Percentiles rank a stretch among this genome's conserved stretches.
These are phyloP conservation scores for Quercus suber DNA, from an alignment of 306 rosid genomes.

Conservation along the genomic window DNA sequence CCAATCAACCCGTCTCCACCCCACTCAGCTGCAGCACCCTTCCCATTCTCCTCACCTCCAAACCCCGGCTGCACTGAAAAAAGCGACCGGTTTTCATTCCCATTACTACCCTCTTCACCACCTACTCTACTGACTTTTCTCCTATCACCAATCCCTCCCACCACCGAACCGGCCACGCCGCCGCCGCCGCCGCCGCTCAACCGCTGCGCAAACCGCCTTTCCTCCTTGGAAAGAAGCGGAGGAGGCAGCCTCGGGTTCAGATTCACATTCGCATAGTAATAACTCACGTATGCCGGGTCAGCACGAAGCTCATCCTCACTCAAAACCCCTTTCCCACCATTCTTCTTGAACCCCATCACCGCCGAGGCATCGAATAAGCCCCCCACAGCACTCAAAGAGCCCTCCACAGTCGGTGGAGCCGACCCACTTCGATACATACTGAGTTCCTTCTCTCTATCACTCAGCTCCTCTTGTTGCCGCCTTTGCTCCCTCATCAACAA, in stretches of 20 bases:
- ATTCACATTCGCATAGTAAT: conserved; percentile 81
- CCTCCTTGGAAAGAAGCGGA: conserved; percentile 85
- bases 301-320: conserved; percentile 91
- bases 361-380: conserved; percentile 46
- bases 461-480: conserved; percentile 49
- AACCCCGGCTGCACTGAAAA: conserved; percentile 77
- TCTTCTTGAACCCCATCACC: conserved; percentile 28
- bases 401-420: conserved; percentile 91
- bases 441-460: conserved; percentile 64
- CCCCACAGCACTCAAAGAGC: conserved; percentile 66
- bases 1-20: conserved; percentile 85
- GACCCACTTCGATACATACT: conserved; percentile 79
- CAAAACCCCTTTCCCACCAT: conserved; percentile 45
- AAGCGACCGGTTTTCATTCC: conserved; percentile 47
- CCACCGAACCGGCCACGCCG: conserved; percentile 42
- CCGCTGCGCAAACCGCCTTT: conserved; percentile 78
- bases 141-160: conserved; percentile 91
- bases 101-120: conserved; percentile 33
- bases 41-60: conserved; percentile 49
- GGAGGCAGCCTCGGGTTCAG: conserved; percentile 85
- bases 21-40: conserved; percentile 71
- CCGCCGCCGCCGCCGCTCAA: conserved; percentile 48
- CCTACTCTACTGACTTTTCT: conserved; percentile 55
- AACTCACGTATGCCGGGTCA: conserved; percentile 74
- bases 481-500: conserved; percentile 50